phyloP scores from a whole-genome alignment of 192 early-diverging fungal species.

The Coemansia sp. region DNA sequence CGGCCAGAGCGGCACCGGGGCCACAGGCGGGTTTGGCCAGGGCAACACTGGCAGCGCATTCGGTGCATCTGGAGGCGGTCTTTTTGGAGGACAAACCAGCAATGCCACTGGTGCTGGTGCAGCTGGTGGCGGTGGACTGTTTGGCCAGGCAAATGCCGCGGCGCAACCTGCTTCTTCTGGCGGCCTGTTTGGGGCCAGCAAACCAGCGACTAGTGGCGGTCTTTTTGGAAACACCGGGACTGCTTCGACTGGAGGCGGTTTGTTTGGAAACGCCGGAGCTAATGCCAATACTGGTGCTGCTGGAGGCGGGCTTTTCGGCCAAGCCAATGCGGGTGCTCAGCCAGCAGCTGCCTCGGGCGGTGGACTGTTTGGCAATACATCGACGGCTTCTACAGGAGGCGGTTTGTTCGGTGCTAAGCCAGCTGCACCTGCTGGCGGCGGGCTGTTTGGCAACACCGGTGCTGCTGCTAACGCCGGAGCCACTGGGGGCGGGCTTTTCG shows the following conservation, averaged over 20 bases:
- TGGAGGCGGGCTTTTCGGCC: slow-evolving; percentile 15
- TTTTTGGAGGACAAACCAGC: slow-evolving; percentile 3
- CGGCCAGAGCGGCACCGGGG: slow-evolving; percentile 25
- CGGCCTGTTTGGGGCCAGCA: slow-evolving; percentile 27
- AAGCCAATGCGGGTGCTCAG: neutral
- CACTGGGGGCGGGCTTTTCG: slow-evolving; percentile 7
- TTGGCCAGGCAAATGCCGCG: slow-evolving; percentile 12
- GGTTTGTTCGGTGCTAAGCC: slow-evolving; percentile 8
- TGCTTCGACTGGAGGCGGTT: slow-evolving; percentile 16
- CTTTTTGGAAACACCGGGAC: slow-evolving; percentile 26
- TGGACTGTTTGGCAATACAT: slow-evolving; percentile 23
- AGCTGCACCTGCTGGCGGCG: slow-evolving; percentile 3
- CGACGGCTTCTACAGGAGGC: neutral
- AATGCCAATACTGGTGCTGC: slow-evolving; percentile 13
- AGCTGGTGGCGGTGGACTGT: slow-evolving; percentile 17
- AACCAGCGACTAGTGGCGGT: slow-evolving; percentile 17
- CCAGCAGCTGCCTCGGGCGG: slow-evolving; percentile 4
- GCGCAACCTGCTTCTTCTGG: slow-evolving; percentile 32
- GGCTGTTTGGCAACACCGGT: slow-evolving; percentile 16
- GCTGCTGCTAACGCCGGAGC: neutral
- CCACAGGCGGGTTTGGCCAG: slow-evolving; percentile 5
- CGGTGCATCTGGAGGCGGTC: slow-evolving; percentile 46
- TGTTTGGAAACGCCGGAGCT: slow-evolving; percentile 23
- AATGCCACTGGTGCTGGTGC: neutral
- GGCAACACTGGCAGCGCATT: slow-evolving; percentile 26